phyloP scores from a whole-genome alignment of 2,329 filamentous ascomycete genomes.

The Venturia nashicola region DNA sequence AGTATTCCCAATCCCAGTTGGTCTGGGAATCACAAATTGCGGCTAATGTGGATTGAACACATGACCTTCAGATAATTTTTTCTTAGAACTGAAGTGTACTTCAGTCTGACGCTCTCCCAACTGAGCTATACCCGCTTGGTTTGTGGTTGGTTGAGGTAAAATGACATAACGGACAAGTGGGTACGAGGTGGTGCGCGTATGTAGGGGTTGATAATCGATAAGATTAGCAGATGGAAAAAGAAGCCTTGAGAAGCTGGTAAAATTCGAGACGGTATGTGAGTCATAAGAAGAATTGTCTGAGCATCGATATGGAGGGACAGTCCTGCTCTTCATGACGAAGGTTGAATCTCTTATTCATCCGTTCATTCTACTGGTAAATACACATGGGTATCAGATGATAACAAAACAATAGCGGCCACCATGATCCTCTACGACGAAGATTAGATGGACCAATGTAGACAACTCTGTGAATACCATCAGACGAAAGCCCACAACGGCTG shows the following conservation, averaged over 20 bases:
- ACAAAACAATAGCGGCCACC: background rate
- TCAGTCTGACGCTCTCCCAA: background rate
- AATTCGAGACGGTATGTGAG: too few relatives aligned
- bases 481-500: background rate
- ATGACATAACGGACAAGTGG: too few relatives aligned
- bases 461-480: background rate
- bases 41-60: background rate
- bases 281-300: too few relatives aligned
- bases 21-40: background rate
- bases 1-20: background rate
- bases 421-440: background rate
- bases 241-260: too few relatives aligned
- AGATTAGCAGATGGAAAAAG: too few relatives aligned
- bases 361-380: background rate
- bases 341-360: too few relatives aligned
- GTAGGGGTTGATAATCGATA: too few relatives aligned
- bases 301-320: too few relatives aligned
- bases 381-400: background rate
- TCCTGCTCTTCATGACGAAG: too few relatives aligned
- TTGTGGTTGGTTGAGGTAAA: background rate
- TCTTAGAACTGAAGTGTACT: background rate
- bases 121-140: background rate
- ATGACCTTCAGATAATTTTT: background rate
- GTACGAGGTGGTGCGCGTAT: too few relatives aligned
- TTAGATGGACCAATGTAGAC: background rate